phyloP scores from a whole-genome alignment of 2,329 filamentous ascomycete genomes.

The Beauveria sp. region DNA sequence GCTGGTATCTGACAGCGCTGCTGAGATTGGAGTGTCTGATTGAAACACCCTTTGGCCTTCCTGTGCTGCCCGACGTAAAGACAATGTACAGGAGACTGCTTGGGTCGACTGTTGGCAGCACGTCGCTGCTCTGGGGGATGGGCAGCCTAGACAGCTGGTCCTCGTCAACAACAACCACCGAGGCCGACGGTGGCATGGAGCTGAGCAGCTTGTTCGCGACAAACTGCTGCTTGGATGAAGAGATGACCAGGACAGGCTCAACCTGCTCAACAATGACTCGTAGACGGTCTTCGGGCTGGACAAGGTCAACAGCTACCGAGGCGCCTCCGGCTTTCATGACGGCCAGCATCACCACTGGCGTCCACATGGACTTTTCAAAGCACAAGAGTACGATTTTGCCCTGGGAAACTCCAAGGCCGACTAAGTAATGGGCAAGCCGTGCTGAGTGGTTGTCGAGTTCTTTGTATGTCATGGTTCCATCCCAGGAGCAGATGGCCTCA shows the following conservation, averaged over 20 bases:
- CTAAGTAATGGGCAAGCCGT: constrained; percentile 13
- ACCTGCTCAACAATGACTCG: constrained; percentile 15
- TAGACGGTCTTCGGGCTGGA: constrained; percentile 14
- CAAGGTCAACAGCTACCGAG: constrained; percentile 21
- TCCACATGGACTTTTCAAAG: constrained; percentile 21
- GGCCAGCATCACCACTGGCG: constrained; percentile 17
- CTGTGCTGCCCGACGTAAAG: constrained; percentile 47
- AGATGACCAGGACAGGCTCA: constrained; percentile 16
- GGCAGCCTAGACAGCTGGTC: not conserved
- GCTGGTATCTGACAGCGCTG: constrained; percentile 7
- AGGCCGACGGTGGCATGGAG: not conserved
- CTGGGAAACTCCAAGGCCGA: constrained; percentile 18
- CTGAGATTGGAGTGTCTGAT: constrained; percentile 17
- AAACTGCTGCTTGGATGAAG: constrained; percentile 5
- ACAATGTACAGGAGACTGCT: constrained; percentile 27
- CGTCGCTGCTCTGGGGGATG: not conserved
- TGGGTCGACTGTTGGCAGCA: not conserved
- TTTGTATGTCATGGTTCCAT: constrained; percentile 33
- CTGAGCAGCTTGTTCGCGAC: constrained; percentile 5
- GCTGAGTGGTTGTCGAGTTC: constrained; percentile 22
- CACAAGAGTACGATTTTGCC: constrained; percentile 18
- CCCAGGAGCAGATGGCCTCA: constrained; percentile 35
- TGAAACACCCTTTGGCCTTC: constrained; percentile 42
- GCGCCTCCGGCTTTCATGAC: constrained; percentile 20
- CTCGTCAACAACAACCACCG: not conserved